A percentile compares a stretch with the other conserved stretches of the same genome.
These are phyloP conservation scores for Rhipidocladum racemiflorum DNA, from an alignment of 176 grass and related monocot genomes.

Conservation along the genomic window DNA sequence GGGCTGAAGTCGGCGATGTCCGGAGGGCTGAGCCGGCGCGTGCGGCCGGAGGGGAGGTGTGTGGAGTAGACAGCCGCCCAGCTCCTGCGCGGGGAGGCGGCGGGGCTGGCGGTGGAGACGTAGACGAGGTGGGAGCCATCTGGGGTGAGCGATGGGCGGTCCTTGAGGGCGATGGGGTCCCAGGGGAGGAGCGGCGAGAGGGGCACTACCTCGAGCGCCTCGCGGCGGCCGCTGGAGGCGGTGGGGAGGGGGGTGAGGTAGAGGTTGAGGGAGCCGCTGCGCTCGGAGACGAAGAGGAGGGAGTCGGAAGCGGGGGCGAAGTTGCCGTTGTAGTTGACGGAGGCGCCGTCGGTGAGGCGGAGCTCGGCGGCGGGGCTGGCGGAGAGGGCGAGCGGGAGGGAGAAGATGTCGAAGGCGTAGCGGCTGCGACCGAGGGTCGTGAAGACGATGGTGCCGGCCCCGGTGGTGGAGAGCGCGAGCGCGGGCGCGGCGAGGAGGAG, in stretches of 20 bases:
- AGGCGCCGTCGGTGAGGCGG: slow-evolving; percentile 73
- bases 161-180: slow-evolving; percentile 56
- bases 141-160: slow-evolving; percentile 55
- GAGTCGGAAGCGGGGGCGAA: slow-evolving; percentile 50
- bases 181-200: slow-evolving; percentile 37
- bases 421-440: slow-evolving; percentile 79
- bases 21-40: slow-evolving; percentile 48
- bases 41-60: slow-evolving; percentile 33
- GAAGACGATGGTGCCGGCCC: slow-evolving; percentile 59
- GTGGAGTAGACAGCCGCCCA: slow-evolving; percentile 72
- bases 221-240: not conserved
- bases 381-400: slow-evolving; percentile 37
- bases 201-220: not conserved
- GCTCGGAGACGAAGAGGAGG: slow-evolving; percentile 78
- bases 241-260: slow-evolving; percentile 30
- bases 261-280: slow-evolving; percentile 67
- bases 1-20: slow-evolving; percentile 74
- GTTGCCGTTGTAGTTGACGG: slow-evolving; percentile 89
- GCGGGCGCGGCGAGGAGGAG: not conserved
- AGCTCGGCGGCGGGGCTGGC: slow-evolving; percentile 19
- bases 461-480: not conserved
- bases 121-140: slow-evolving; percentile 65
- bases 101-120: slow-evolving; percentile 59
- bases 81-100: slow-evolving; percentile 44
- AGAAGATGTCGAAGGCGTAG: slow-evolving; percentile 90